Percentiles rank a stretch among this genome's conserved stretches.
Conservation (phyloP, 768 basidiomycete genomes). For the Dentipellis fragilis region DNA sequence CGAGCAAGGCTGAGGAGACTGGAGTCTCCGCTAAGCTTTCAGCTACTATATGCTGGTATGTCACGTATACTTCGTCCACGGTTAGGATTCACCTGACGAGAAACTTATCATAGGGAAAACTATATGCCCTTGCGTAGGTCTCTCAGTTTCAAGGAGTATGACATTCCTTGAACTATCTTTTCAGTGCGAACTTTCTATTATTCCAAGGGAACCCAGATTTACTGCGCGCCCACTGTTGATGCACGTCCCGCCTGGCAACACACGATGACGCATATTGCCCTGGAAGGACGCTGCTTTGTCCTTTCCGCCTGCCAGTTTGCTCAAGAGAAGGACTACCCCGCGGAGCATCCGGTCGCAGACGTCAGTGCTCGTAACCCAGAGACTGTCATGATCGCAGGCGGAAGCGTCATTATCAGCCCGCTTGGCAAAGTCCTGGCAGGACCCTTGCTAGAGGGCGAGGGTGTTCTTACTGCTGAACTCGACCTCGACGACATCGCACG, state of each 20-base stretch:
- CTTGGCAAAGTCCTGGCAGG: constrained; percentile 50
- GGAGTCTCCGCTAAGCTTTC: constrained; percentile 35
- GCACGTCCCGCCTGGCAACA: constrained; percentile 43
- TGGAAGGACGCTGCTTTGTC: constrained; percentile 64
- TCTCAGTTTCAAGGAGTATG: background rate
- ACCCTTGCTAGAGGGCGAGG: constrained; percentile 42
- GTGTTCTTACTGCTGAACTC: constrained; percentile 44
- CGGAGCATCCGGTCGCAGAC: constrained; percentile 33
- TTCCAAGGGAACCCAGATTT: constrained; percentile 45
- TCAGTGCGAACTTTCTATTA: constrained; percentile 53
- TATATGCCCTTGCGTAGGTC: constrained; percentile 53
- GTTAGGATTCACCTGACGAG: background rate
- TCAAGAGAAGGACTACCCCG: constrained; percentile 42
- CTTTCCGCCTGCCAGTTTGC: constrained; percentile 53
- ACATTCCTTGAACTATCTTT: background rate
- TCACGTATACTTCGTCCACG: background rate
- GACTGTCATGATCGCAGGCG: constrained; percentile 51
- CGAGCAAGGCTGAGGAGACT: constrained; percentile 9
- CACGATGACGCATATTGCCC: constrained; percentile 53
- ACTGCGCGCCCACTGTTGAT: constrained; percentile 62
- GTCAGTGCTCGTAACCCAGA: constrained; percentile 27
- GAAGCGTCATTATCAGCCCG: constrained; percentile 50
- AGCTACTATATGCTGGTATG: constrained; percentile 51
- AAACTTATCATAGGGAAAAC: constrained; percentile 42
- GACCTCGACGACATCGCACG: constrained; percentile 47